Evolutionary conservation across 176 grass and related monocot genomes (phyloP).

Genomic region (Canna indica): DNA sequence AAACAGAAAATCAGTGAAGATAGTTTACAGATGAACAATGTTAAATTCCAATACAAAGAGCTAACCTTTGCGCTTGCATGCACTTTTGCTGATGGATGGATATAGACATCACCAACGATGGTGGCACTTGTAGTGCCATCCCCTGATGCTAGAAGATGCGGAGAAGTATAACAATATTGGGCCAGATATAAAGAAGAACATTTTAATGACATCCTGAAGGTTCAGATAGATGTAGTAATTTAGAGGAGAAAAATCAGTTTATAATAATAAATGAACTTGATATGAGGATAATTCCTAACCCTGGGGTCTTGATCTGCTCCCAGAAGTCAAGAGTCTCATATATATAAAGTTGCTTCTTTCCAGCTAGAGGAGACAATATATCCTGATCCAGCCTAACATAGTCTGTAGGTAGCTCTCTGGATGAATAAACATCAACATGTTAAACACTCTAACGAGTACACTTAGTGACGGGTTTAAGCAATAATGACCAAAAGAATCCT

Average conservation of each 20-base stretch:
- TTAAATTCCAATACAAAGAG: too few species aligned
- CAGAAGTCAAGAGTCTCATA: slow-evolving; percentile 91
- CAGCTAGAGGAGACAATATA: slow-evolving; percentile 91
- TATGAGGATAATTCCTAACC: slow-evolving; percentile 37
- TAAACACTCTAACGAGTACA: too few species aligned
- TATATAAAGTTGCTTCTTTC: slow-evolving; percentile 94
- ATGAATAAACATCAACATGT: slow-evolving; percentile 22
- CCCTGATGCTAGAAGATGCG: slow-evolving; percentile 76
- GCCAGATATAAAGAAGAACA: slow-evolving; percentile 88
- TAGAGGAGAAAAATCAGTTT: not conserved
- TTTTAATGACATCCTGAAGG: slow-evolving; percentile 90
- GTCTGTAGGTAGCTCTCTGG: slow-evolving; percentile 82
- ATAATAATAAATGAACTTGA: too few species aligned
- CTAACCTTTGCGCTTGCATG: slow-evolving; percentile 93
- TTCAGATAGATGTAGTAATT: too few species aligned
- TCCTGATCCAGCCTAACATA: slow-evolving; percentile 99
- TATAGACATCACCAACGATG: slow-evolving; percentile 82
- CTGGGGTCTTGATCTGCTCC: slow-evolving; percentile 99
- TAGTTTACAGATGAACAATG: too few species aligned
- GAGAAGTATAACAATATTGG: slow-evolving; percentile 61
- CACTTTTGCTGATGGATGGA: slow-evolving; percentile 96
- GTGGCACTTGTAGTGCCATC: slow-evolving; percentile 58
- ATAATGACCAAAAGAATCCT: too few species aligned
- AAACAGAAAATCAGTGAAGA: too few species aligned
- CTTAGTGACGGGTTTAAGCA: too few species aligned